Percentiles rank a stretch among this genome's conserved stretches.
Evolutionary conservation across 257 asterid species (phyloP).

Genomic region (Leptodermis oblonga): DNA sequence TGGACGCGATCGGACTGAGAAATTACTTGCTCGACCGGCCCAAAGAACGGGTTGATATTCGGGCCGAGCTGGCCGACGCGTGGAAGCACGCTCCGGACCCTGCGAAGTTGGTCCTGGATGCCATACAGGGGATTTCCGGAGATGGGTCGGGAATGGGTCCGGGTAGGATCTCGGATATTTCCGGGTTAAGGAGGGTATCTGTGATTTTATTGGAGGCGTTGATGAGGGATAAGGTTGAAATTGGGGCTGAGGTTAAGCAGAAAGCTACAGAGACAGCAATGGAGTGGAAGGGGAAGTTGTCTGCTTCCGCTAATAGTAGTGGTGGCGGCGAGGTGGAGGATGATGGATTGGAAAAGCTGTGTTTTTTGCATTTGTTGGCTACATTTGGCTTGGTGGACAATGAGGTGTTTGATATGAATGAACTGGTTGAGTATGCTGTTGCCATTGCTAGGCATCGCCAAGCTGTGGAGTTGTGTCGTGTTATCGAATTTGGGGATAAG

Average conservation of each 20-base stretch:
- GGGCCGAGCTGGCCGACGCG: constrained; percentile 55
- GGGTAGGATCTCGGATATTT: not conserved
- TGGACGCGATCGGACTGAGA: constrained; percentile 52
- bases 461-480: constrained; percentile 45
- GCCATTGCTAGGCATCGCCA: constrained; percentile 41
- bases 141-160: constrained; percentile 10
- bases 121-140: constrained; percentile 41
- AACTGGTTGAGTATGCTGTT: constrained; percentile 44
- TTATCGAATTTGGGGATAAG: constrained; percentile 36
- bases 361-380: constrained; percentile 55
- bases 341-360: constrained; percentile 42
- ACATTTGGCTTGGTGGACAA: constrained; percentile 35
- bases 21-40: constrained; percentile 44
- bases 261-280: constrained; percentile 35
- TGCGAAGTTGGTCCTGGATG: constrained; percentile 44
- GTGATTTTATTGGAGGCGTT: constrained; percentile 55
- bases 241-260: constrained; percentile 32
- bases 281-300: constrained; percentile 17
- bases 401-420: constrained; percentile 35
- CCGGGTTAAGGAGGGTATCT: constrained; percentile 38
- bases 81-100: constrained; percentile 55
- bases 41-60: constrained; percentile 38
- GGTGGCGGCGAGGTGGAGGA: constrained; percentile 19
- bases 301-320: not conserved
- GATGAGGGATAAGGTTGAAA: constrained; percentile 38